A percentile compares a stretch with the other conserved stretches of the same genome.
Conservation (phyloP, 495 filamentous ascomycete genomes). For the Lasiosphaeria hispida region DNA sequence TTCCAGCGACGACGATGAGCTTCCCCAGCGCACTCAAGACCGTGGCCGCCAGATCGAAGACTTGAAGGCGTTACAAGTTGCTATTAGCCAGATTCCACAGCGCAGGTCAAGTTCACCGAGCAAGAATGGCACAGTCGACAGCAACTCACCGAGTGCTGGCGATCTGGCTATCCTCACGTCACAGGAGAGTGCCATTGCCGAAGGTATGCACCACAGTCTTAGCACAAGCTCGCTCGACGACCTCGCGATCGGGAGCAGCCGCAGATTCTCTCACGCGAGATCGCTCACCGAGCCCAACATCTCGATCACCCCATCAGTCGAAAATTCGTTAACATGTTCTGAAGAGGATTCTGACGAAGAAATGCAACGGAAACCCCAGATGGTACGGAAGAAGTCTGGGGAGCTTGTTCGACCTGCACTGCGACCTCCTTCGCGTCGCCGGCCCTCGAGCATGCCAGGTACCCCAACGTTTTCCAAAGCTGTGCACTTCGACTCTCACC, state of each 20-base stretch:
- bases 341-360: slow-evolving; percentile 64
- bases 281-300: slow-evolving; percentile 79
- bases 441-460: slow-evolving; percentile 95
- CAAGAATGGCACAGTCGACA: slow-evolving; percentile 25
- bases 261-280: slow-evolving; percentile 67
- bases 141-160: slow-evolving; percentile 18
- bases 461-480: slow-evolving; percentile 93
- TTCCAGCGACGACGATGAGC: slow-evolving; percentile 78
- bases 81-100: slow-evolving; percentile 75
- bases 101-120: slow-evolving; percentile 62
- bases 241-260: slow-evolving; percentile 28
- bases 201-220: slow-evolving; percentile 37
- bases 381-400: slow-evolving; percentile 97
- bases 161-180: slow-evolving; percentile 36
- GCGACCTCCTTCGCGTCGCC: slow-evolving; percentile 68
- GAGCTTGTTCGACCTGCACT: slow-evolving; percentile 93
- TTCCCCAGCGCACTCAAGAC: slow-evolving; percentile 33
- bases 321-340: slow-evolving; percentile 56
- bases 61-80: slow-evolving; percentile 76
- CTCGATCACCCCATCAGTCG: slow-evolving; percentile 47
- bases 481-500: slow-evolving; percentile 91
- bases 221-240: slow-evolving; percentile 36
- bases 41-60: slow-evolving; percentile 57
- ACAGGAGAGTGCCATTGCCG: slow-evolving; percentile 33
- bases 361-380: slow-evolving; percentile 66